phyloP scores from a whole-genome alignment of 2,329 filamentous ascomycete species.

The Aspergillus calidoustus region DNA sequence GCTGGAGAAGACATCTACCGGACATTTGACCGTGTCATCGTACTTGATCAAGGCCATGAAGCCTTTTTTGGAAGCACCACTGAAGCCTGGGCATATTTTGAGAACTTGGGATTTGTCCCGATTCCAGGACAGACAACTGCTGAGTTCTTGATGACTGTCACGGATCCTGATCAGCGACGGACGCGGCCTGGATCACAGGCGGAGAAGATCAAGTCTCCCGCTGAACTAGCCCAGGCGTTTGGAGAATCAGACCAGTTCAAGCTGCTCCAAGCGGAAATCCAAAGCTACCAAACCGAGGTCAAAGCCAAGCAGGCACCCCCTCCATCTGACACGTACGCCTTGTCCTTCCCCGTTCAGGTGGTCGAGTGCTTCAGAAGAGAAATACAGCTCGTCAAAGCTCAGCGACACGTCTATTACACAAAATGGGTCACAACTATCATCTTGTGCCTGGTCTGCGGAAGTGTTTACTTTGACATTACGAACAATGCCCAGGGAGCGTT shows the following conservation, averaged over 20 bases:
- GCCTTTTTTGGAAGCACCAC: conserved; percentile 65
- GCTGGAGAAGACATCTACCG: conserved; percentile 58
- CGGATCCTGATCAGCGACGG: conserved; percentile 54
- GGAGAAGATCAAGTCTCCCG: conserved; percentile 47
- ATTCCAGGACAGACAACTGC: conserved; percentile 63
- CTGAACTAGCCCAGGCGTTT: conserved; percentile 53
- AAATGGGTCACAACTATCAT: conserved; percentile 8
- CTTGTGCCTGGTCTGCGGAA: conserved; percentile 1
- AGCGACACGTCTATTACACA: conserved; percentile 1
- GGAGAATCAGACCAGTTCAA: conserved; percentile 44
- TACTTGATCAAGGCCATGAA: conserved; percentile 65
- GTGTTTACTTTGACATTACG: conserved; percentile 7
- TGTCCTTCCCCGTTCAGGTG: neutral
- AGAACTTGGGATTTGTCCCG: conserved; percentile 65
- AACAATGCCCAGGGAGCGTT: conserved; percentile 4
- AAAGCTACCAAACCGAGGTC: neutral
- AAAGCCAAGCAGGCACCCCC: neutral
- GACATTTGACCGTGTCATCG: conserved; percentile 69
- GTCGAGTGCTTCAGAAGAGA: neutral
- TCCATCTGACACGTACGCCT: neutral
- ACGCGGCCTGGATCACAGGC: conserved; percentile 46
- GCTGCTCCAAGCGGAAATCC: neutral
- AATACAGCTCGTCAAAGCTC: neutral
- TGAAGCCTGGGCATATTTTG: conserved; percentile 66
- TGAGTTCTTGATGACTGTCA: conserved; percentile 69